phyloP scores from a whole-genome alignment of 2,329 filamentous ascomycete species.

The Metarhizium guizhouense region DNA sequence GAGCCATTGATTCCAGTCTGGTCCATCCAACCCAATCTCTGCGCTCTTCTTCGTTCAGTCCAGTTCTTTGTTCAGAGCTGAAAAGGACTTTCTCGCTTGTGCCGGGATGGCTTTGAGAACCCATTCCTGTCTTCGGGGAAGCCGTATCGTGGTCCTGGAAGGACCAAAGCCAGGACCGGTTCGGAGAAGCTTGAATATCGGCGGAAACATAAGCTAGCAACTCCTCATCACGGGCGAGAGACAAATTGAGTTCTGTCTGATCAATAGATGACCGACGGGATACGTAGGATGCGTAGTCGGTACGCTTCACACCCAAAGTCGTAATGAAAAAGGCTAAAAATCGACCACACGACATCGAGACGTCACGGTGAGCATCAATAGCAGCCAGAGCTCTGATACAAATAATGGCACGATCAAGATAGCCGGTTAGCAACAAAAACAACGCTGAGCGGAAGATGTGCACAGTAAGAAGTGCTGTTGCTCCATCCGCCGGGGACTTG shows the following conservation, averaged over 20 bases:
- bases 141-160: conserved; percentile 42
- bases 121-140: conserved; percentile 12
- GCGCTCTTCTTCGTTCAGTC: conserved; percentile 46
- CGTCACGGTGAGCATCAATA: conserved; percentile 61
- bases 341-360: conserved; percentile 71
- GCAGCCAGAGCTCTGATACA: conserved; percentile 64
- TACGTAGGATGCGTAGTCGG: conserved; percentile 34
- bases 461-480: conserved; percentile 66
- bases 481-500: conserved; percentile 53
- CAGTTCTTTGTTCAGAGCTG: conserved; percentile 38
- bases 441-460: conserved; percentile 85
- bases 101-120: conserved; percentile 10
- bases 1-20: conserved; percentile 48
- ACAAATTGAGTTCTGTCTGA: conserved; percentile 19
- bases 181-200: conserved; percentile 72
- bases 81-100: conserved; percentile 28
- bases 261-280: conserved; percentile 23
- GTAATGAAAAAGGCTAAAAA: conserved; percentile 76
- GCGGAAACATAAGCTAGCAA: conserved; percentile 78
- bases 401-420: conserved; percentile 61
- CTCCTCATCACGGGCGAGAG: conserved; percentile 62
- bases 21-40: conserved; percentile 77
- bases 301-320: conserved; percentile 47
- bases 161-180: conserved; percentile 78
- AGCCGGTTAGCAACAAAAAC: conserved; percentile 66